Evolutionary conservation across 495 filamentous ascomycete genomes (phyloP).

Genomic region (Trichoderma virens): DNA sequence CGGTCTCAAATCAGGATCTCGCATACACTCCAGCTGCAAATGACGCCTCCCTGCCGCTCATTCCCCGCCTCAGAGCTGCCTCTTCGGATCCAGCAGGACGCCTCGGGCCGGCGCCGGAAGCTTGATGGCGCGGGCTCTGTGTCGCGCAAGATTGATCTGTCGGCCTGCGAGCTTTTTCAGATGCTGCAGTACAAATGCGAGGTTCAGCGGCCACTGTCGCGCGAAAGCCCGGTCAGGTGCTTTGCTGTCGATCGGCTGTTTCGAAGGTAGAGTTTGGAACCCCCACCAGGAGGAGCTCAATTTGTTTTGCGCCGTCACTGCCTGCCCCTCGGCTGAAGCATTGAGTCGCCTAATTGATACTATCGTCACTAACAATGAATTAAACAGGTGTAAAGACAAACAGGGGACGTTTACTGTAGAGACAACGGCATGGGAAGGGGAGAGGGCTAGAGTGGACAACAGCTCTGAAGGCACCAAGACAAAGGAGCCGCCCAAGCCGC

Average conservation of each 20-base stretch:
- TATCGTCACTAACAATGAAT: slow-evolving; percentile 15
- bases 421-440: slow-evolving; percentile 69
- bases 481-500: background rate
- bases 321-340: background rate
- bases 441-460: background rate
- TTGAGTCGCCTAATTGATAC: background rate
- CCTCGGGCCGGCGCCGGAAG: slow-evolving; percentile 44
- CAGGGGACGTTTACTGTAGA: slow-evolving; percentile 61
- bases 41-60: slow-evolving; percentile 52
- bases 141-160: slow-evolving; percentile 37
- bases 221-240: slow-evolving; percentile 55
- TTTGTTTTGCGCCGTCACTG: background rate
- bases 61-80: slow-evolving; percentile 50
- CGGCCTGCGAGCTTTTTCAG: slow-evolving; percentile 63
- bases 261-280: slow-evolving; percentile 47
- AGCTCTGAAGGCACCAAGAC: slow-evolving; percentile 2
- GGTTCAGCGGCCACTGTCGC: slow-evolving; percentile 45
- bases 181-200: slow-evolving; percentile 79
- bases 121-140: slow-evolving; percentile 33
- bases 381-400: slow-evolving; percentile 59
- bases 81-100: slow-evolving; percentile 37
- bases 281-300: background rate
- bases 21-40: no score
- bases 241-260: slow-evolving; percentile 70
- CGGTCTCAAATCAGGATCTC: no score